A percentile compares a stretch with the other conserved stretches of the same genome.
phyloP scores from a whole-genome alignment of 208 protist genomes.

The Novymonas esmeraldas region DNA sequence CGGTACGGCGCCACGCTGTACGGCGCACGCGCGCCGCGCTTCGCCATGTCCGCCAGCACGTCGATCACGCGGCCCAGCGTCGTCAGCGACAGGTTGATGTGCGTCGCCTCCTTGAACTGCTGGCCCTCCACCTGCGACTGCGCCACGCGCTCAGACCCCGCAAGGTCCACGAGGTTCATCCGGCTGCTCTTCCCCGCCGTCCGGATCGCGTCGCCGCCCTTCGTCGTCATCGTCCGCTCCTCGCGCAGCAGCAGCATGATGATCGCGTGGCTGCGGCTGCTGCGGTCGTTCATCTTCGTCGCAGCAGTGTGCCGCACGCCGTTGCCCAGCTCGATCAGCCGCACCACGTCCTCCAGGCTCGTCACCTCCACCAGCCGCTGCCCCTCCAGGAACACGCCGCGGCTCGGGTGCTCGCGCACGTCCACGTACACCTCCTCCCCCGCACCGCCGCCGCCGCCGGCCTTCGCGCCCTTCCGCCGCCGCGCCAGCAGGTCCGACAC shows the following conservation, averaged over 20 bases:
- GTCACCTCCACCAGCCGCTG: constrained; percentile 85
- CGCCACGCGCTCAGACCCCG: constrained; percentile 91
- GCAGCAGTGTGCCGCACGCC: constrained; percentile 46
- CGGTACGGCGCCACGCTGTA: constrained; percentile 84
- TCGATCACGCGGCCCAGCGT: constrained; percentile 93
- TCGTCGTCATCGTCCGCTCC: constrained; percentile 61
- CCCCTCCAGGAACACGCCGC: constrained; percentile 53
- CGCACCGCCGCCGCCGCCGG: constrained; percentile 57
- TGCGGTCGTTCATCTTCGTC: constrained; percentile 57
- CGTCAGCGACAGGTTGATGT: constrained; percentile 92
- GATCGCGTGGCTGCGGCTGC: constrained; percentile 64
- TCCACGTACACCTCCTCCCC: constrained; percentile 47
- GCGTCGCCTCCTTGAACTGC: constrained; percentile 87
- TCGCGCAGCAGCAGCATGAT: constrained; percentile 59
- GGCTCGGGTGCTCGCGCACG: not conserved
- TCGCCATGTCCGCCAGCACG: constrained; percentile 57
- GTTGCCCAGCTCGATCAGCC: constrained; percentile 56
- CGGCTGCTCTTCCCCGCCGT: constrained; percentile 65
- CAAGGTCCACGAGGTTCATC: constrained; percentile 94
- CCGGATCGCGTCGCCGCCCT: constrained; percentile 68
- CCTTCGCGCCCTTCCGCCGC: constrained; percentile 93
- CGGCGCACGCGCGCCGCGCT: constrained; percentile 29
- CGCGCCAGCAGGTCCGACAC: constrained; percentile 80
- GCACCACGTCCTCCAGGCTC: constrained; percentile 48
- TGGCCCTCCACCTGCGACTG: constrained; percentile 83